Conservation (phyloP, 176 grass and related monocot species). For the Poa pratensis region DNA sequence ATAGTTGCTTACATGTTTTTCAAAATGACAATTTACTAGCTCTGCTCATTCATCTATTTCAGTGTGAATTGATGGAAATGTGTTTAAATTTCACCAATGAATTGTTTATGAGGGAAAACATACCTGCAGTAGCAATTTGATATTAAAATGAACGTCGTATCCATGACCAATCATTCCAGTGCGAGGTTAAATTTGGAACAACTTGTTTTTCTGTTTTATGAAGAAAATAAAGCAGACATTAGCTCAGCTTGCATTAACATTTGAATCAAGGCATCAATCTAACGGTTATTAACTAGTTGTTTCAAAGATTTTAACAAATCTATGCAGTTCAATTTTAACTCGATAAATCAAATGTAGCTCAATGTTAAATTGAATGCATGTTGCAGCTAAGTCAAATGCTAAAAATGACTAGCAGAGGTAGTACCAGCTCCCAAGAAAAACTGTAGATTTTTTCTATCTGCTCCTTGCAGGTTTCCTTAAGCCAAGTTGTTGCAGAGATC, state of each 20-base stretch:
- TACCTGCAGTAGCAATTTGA: not conserved
- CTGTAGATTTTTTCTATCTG: not conserved
- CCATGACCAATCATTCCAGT: not conserved
- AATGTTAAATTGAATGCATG: not conserved
- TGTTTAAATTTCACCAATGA: not conserved
- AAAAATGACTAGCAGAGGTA: not conserved
- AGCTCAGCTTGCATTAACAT: not conserved
- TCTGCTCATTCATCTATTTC: not conserved
- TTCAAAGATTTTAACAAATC: not conserved
- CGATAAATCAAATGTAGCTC: not conserved
- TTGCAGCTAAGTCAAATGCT: not conserved
- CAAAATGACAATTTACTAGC: not conserved
- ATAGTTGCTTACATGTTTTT: not conserved
- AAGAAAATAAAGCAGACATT: not conserved
- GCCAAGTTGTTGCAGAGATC: not conserved
- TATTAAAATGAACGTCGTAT: not conserved
- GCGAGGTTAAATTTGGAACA: not conserved
- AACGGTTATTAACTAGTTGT: not conserved
- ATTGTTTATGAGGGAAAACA: not conserved
- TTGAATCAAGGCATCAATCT: not conserved
- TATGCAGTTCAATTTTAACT: not conserved
- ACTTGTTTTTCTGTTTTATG: not conserved
- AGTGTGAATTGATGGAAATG: not conserved
- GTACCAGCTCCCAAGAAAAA: not conserved
- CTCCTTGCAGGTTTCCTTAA: not conserved